phyloP scores from a whole-genome alignment of 495 filamentous ascomycete genomes.

The Bryoglossum gracile region DNA sequence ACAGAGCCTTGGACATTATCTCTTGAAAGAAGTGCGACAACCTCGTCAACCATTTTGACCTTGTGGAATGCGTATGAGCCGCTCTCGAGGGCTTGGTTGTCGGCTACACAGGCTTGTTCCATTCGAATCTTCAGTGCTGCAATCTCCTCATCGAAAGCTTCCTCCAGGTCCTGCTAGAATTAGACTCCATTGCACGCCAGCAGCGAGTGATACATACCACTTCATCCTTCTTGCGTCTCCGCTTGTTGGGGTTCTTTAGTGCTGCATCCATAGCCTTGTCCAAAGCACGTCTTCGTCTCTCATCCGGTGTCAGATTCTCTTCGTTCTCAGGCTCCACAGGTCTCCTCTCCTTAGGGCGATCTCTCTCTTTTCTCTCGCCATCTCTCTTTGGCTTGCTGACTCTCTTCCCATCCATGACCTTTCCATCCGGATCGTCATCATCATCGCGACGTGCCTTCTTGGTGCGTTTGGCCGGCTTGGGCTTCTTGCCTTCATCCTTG shows the following conservation, averaged over 20 bases:
- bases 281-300: constrained; percentile 71
- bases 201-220: constrained; percentile 51
- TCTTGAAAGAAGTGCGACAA: constrained; percentile 78
- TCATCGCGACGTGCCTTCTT: constrained; percentile 52
- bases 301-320: constrained; percentile 54
- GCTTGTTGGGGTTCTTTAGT: constrained; percentile 69
- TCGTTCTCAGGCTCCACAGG: constrained; percentile 52
- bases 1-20: constrained; percentile 73
- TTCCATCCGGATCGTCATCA: constrained; percentile 48
- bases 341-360: constrained; percentile 39
- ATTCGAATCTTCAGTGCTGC: constrained; percentile 81
- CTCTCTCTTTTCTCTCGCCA: constrained; percentile 32
- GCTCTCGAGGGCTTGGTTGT: constrained; percentile 69
- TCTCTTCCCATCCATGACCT: constrained; percentile 49
- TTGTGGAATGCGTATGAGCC: constrained; percentile 84
- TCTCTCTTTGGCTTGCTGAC: constrained; percentile 37
- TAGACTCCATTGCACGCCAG: background rate
- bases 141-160: constrained; percentile 82
- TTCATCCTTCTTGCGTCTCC: constrained; percentile 79
- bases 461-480: constrained; percentile 68
- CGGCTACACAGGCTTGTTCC: constrained; percentile 82
- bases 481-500: constrained; percentile 60
- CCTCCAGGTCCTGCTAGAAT: constrained; percentile 66
- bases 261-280: constrained; percentile 83
- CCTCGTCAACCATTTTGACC: constrained; percentile 88